These are phyloP conservation scores for Elymus sibiricus DNA, from an alignment of 176 grass and related monocot genomes.

Conservation along the genomic window DNA sequence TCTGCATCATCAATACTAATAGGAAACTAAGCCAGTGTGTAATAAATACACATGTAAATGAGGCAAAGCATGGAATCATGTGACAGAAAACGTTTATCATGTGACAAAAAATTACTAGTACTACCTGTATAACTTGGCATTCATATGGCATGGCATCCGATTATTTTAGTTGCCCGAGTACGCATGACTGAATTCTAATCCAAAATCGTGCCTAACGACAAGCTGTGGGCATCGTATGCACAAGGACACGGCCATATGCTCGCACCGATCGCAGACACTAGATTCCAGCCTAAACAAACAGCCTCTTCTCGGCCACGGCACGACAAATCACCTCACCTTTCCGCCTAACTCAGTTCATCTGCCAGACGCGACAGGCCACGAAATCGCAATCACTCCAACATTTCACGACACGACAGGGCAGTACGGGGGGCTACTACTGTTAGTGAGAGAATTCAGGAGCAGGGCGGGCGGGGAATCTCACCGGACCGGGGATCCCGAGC, in stretches of 20 bases:
- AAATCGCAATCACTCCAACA: background rate
- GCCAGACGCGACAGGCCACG: background rate
- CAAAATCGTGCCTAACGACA: background rate
- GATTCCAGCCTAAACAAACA: constrained; percentile 5
- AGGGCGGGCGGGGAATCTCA: background rate
- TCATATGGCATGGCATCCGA: background rate
- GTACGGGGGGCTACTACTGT: background rate
- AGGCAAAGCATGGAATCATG: background rate
- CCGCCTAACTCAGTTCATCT: background rate
- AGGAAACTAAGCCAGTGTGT: background rate
- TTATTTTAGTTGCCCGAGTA: background rate
- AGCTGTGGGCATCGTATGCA: background rate
- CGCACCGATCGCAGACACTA: background rate
- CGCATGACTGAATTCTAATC: background rate
- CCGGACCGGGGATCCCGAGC: constrained; percentile 18
- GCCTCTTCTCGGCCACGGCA: background rate
- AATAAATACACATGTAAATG: background rate
- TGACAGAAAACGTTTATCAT: background rate
- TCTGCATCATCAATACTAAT: background rate
- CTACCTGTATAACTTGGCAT: background rate
- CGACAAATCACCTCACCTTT: background rate
- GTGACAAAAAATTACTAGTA: background rate
- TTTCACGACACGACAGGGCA: background rate
- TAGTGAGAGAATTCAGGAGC: background rate
- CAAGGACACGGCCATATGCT: background rate